phyloP scores from a whole-genome alignment of 2,329 filamentous ascomycete species.

The Pseudocercospora macadamiae region DNA sequence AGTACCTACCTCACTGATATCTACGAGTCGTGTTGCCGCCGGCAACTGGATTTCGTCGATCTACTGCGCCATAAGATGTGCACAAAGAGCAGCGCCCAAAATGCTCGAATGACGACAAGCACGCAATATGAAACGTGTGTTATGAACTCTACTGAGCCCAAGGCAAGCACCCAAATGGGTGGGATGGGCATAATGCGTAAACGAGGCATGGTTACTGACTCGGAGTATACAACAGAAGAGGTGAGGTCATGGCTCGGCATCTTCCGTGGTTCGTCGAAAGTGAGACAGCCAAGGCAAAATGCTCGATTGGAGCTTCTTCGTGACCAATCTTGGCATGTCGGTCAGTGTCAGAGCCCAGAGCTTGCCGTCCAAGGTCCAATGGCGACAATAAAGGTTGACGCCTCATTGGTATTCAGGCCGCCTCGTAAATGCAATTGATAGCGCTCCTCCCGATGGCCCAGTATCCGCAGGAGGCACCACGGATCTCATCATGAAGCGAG shows the following conservation, averaged over 20 bases:
- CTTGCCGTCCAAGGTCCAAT: background rate
- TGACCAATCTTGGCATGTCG: background rate
- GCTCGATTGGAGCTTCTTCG: background rate
- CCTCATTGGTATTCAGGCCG: background rate
- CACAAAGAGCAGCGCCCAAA: background rate
- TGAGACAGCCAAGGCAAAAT: constrained; percentile 1
- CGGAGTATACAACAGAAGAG: background rate
- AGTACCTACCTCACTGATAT: constrained; percentile 5
- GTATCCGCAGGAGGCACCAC: background rate
- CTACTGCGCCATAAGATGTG: background rate
- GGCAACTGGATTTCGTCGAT: background rate
- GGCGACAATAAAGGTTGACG: background rate
- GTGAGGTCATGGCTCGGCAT: constrained; percentile 4
- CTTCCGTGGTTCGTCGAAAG: background rate
- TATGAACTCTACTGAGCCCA: constrained; percentile 1
- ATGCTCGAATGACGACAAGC: constrained; percentile 1
- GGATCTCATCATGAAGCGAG: background rate
- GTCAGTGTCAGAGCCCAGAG: constrained; percentile 5
- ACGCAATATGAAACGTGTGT: constrained; percentile 1
- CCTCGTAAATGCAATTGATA: background rate
- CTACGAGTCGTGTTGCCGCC: constrained; percentile 4
- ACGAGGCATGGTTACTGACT: constrained; percentile 3
- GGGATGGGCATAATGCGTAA: background rate
- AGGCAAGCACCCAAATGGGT: background rate
- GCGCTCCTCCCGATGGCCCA: background rate